These are phyloP conservation scores for Dendrocalamus latiflorus DNA, from an alignment of 202 grass and related monocot species.

Conservation along the genomic window DNA sequence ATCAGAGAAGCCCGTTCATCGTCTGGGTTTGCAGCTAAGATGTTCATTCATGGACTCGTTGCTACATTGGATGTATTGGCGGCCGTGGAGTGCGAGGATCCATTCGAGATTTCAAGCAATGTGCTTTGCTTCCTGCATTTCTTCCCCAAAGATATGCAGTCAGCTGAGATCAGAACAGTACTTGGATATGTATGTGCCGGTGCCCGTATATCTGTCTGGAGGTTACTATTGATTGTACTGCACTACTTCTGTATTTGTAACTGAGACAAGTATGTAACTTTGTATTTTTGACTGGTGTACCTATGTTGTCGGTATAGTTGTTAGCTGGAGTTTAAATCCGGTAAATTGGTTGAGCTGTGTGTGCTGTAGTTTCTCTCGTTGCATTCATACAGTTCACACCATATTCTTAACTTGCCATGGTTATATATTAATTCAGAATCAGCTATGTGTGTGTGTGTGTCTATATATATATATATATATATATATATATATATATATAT, in stretches of 20 bases:
- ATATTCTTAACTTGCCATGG: neutral
- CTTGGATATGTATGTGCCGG: neutral
- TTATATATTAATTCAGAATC: too few species aligned
- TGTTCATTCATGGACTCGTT: neutral
- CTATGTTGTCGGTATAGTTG: neutral
- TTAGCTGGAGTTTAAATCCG: neutral
- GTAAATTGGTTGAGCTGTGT: neutral
- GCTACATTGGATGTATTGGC: neutral
- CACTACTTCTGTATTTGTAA: neutral
- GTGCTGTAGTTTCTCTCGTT: neutral
- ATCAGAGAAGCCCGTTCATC: neutral
- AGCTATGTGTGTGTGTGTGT: too few species aligned
- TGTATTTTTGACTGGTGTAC: neutral
- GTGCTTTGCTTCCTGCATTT: neutral
- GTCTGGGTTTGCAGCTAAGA: neutral
- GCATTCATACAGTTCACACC: neutral
- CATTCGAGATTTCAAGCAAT: neutral
- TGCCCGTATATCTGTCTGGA: neutral
- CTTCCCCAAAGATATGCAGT: neutral
- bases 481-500: too few species aligned
- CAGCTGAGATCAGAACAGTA: neutral
- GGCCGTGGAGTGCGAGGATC: neutral
- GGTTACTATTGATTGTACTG: neutral
- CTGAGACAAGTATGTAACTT: neutral
- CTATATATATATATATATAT: too few species aligned